Evolutionary conservation across 2,329 filamentous ascomycete species (phyloP).

Genomic region (Cordyceps javanica): DNA sequence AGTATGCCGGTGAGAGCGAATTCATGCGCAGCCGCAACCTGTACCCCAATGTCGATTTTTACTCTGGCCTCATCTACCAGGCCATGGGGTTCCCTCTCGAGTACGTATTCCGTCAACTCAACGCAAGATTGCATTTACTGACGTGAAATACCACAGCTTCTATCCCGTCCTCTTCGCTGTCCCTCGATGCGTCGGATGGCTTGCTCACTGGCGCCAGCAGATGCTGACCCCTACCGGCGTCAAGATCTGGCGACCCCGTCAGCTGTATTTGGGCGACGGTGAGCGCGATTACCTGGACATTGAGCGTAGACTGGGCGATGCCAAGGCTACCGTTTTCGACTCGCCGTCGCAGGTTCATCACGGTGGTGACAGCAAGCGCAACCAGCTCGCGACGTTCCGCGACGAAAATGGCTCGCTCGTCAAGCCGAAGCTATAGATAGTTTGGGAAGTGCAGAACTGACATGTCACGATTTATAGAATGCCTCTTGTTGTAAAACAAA

Average conservation of each 20-base stretch:
- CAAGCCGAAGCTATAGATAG: conserved; percentile 21
- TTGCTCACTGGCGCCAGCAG: conserved; percentile 46
- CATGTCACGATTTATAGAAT: background rate
- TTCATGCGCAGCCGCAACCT: conserved; percentile 44
- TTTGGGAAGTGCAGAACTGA: background rate
- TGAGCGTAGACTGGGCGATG: conserved; percentile 26
- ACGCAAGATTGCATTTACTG: background rate
- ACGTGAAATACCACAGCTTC: conserved; percentile 25
- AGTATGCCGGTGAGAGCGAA: conserved; percentile 38
- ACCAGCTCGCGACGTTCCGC: conserved; percentile 32
- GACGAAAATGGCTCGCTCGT: conserved; percentile 29
- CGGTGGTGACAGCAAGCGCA: conserved; percentile 37
- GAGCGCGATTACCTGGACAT: conserved; percentile 39
- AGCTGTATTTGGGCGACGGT: conserved; percentile 41
- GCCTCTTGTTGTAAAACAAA: background rate
- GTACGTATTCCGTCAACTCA: conserved; percentile 16
- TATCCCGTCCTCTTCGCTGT: conserved; percentile 47
- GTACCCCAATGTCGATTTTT: conserved; percentile 48
- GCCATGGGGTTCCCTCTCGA: conserved; percentile 48
- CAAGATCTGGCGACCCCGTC: conserved; percentile 45
- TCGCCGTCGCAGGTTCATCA: conserved; percentile 31
- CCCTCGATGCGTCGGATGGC: conserved; percentile 44
- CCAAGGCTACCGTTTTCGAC: conserved; percentile 26
- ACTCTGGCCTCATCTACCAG: conserved; percentile 46
- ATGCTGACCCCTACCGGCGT: conserved; percentile 40